Conservation (phyloP, 2,329 filamentous ascomycete genomes). For the Arthrobotrys entomopaga region DNA sequence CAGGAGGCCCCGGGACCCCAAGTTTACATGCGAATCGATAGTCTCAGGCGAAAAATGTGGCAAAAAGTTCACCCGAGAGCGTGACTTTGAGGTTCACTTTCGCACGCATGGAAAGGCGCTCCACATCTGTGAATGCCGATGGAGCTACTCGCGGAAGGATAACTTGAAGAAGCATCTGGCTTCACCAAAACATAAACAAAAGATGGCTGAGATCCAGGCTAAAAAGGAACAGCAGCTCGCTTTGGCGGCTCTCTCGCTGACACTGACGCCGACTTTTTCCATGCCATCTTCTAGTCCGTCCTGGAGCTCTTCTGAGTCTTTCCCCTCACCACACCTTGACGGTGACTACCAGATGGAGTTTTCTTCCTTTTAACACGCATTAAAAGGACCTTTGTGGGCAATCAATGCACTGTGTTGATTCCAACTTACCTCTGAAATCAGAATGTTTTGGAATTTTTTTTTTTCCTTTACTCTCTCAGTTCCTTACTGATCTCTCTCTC, state of each 20-base stretch:
- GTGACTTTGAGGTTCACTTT: slow-evolving; percentile 32
- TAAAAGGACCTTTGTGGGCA: background rate
- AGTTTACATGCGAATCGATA: background rate
- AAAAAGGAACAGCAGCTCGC: background rate
- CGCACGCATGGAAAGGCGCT: slow-evolving; percentile 27
- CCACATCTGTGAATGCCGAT: slow-evolving; percentile 23
- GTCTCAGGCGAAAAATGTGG: background rate
- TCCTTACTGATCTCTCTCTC: too few species aligned
- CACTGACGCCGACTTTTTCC: background rate
- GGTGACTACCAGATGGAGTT: background rate
- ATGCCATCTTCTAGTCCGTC: background rate
- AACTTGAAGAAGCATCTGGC: slow-evolving; percentile 23
- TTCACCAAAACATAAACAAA: slow-evolving; percentile 10
- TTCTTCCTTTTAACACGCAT: background rate
- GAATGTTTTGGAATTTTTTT: too few species aligned
- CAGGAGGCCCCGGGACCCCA: slow-evolving; percentile 18
- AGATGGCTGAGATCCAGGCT: background rate
- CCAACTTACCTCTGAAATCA: too few species aligned
- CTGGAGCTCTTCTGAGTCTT: background rate
- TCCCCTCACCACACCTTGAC: background rate
- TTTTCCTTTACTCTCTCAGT: too few species aligned
- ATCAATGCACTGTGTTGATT: background rate
- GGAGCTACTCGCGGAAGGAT: slow-evolving; percentile 15
- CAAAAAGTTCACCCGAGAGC: slow-evolving; percentile 17
- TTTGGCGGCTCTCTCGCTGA: background rate